Conservation (phyloP, 768 basidiomycete species). For the Kwoniella sp. region DNA sequence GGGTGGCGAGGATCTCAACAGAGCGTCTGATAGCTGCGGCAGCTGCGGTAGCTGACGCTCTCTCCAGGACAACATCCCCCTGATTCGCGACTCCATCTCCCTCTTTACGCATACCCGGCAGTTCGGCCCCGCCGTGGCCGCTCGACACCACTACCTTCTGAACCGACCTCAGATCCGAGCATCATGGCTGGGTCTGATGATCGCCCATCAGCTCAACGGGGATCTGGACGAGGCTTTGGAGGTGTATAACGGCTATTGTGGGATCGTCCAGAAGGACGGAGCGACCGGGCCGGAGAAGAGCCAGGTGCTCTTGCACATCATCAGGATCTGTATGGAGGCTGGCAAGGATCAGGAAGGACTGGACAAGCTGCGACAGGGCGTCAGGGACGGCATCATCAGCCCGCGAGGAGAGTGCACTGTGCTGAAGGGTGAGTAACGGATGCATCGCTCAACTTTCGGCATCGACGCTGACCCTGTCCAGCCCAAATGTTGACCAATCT, state of each 20-base stretch:
- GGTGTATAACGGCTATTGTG: conserved; percentile 68
- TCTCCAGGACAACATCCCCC: conserved; percentile 85
- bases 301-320: conserved; percentile 40
- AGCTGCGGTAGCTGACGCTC: background rate
- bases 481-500: conserved; percentile 74
- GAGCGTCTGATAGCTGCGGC: no score
- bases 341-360: conserved; percentile 41
- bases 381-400: conserved; percentile 35
- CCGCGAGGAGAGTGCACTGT: conserved; percentile 41
- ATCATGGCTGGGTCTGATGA: conserved; percentile 83
- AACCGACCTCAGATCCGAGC: conserved; percentile 75
- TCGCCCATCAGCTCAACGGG: conserved; percentile 81
- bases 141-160: conserved; percentile 72
- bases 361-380: conserved; percentile 31
- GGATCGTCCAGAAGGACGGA: conserved; percentile 63
- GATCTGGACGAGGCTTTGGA: conserved; percentile 66
- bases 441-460: background rate
- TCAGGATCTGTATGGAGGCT: conserved; percentile 41
- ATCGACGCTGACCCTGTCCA: conserved; percentile 40
- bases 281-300: conserved; percentile 38
- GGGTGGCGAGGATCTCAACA: conserved; percentile 29
- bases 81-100: conserved; percentile 82
- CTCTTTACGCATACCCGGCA: conserved; percentile 82
- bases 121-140: conserved; percentile 72
- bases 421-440: conserved; percentile 39